Evolutionary conservation across 805 yeast species (phyloP).

Genomic region (Teunomyces atbi): DNA sequence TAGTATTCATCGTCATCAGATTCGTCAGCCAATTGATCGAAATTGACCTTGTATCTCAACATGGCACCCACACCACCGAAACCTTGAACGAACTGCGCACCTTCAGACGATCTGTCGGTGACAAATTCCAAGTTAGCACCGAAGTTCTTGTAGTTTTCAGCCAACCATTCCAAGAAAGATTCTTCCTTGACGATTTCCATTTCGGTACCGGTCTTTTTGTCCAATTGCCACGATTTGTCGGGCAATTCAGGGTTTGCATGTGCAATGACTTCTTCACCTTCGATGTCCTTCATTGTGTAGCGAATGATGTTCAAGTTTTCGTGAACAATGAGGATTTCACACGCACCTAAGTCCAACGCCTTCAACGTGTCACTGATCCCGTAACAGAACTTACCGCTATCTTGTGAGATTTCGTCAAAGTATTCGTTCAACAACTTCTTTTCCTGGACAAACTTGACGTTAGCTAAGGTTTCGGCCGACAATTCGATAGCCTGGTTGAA

Average conservation of each 20-base stretch:
- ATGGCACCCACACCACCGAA: constrained; percentile 99
- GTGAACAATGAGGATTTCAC: constrained; percentile 87
- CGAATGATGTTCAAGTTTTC: constrained; percentile 88
- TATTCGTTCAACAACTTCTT: constrained; percentile 89
- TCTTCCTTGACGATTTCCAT: constrained; percentile 86
- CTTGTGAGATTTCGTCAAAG: constrained; percentile 97
- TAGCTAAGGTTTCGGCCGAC: constrained; percentile 94
- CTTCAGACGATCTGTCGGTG: constrained; percentile 94
- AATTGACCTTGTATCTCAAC: constrained; percentile 93
- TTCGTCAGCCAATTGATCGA: constrained; percentile 90
- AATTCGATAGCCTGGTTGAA: constrained; percentile 98
- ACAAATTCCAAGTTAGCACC: constrained; percentile 97
- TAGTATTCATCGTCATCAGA: constrained; percentile 82
- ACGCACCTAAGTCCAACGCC: constrained; percentile 94
- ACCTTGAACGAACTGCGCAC: constrained; percentile 97
- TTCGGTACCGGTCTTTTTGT: constrained; percentile 84
- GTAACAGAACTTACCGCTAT: constrained; percentile 95
- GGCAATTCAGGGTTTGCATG: constrained; percentile 71
- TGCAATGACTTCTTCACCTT: constrained; percentile 72
- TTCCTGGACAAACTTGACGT: constrained; percentile 97
- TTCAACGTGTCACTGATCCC: constrained; percentile 96
- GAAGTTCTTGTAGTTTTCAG: constrained; percentile 89
- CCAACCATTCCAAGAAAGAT: constrained; percentile 93
- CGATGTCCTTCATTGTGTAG: constrained; percentile 79
- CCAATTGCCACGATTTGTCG: constrained; percentile 73